Percentiles rank a stretch among this genome's conserved stretches.
These are phyloP conservation scores for Geum urbanum DNA, from an alignment of 306 rosid genomes.

Conservation along the genomic window DNA sequence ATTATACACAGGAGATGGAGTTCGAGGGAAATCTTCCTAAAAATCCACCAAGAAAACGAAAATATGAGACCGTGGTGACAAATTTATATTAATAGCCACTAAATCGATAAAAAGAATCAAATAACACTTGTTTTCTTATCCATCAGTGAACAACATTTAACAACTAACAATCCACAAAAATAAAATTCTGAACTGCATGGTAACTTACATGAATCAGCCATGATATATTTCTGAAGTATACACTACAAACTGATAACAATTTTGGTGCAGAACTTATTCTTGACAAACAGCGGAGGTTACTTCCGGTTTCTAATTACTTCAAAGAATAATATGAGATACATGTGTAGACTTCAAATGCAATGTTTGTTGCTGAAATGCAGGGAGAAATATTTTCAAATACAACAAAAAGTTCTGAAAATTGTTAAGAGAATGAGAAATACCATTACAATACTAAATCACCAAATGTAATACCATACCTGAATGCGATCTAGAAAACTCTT, in stretches of 20 bases:
- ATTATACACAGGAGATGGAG: constrained; percentile 58
- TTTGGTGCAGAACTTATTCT: not conserved
- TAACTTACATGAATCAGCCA: not conserved
- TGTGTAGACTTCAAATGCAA: not conserved
- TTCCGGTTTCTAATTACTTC: not conserved
- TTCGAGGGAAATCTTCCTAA: constrained; percentile 66
- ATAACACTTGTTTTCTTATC: not conserved
- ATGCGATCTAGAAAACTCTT: constrained; percentile 58
- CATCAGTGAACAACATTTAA: constrained; percentile 4
- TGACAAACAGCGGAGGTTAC: not conserved
- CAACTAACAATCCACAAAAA: not conserved
- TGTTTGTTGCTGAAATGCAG: not conserved
- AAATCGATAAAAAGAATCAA: not conserved
- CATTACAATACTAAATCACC: not conserved
- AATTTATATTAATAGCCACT: no score
- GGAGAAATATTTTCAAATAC: not conserved
- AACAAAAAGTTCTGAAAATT: constrained; percentile 3
- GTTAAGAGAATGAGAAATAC: not conserved
- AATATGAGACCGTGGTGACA: constrained; percentile 5
- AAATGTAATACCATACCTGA: constrained; percentile 42
- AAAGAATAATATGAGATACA: not conserved
- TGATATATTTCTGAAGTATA: not conserved
- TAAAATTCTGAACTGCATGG: not conserved
- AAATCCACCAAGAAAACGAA: constrained; percentile 20
- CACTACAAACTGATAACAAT: not conserved